phyloP scores from a whole-genome alignment of 2,329 filamentous ascomycete species.

The Nemania sp. region DNA sequence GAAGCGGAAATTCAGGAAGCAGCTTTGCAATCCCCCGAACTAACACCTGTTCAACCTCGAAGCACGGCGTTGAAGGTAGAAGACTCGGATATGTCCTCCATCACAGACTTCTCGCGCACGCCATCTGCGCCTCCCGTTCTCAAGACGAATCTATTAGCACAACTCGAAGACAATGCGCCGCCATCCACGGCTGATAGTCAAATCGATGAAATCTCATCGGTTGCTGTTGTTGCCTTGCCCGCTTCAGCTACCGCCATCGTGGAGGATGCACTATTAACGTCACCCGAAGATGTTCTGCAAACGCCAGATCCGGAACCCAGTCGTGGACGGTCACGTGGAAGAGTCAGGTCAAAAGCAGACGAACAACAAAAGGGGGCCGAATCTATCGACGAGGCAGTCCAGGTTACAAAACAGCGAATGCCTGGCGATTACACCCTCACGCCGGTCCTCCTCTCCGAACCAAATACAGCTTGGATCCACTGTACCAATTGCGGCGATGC shows the following conservation, averaged over 20 bases:
- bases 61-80: conserved; percentile 42
- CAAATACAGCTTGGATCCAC: conserved; percentile 80
- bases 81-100: conserved; percentile 35
- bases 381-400: conserved; percentile 33
- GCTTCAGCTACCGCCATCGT: conserved; percentile 10
- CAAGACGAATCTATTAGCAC: conserved; percentile 2
- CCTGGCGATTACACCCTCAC: conserved; percentile 86
- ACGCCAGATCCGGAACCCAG: conserved; percentile 7
- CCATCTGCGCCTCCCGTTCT: conserved; percentile 18
- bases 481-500: conserved; percentile 81
- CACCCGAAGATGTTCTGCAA: conserved; percentile 3
- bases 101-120: conserved; percentile 33
- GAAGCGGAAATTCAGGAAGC: conserved; percentile 53
- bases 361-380: conserved; percentile 37
- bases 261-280: conserved; percentile 11
- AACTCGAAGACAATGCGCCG: conserved; percentile 2
- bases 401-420: conserved; percentile 48
- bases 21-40: conserved; percentile 42
- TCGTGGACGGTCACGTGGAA: conserved; percentile 29
- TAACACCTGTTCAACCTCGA: conserved; percentile 39
- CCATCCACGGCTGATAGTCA: conserved; percentile 10
- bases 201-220: conserved; percentile 8
- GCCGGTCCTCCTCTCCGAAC: conserved; percentile 72
- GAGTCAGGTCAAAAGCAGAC: conserved; percentile 40
- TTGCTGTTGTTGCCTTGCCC: conserved; percentile 18